Evolutionary conservation across 2,329 filamentous ascomycete species (phyloP).

Genomic region (Blastomyces silverae): DNA sequence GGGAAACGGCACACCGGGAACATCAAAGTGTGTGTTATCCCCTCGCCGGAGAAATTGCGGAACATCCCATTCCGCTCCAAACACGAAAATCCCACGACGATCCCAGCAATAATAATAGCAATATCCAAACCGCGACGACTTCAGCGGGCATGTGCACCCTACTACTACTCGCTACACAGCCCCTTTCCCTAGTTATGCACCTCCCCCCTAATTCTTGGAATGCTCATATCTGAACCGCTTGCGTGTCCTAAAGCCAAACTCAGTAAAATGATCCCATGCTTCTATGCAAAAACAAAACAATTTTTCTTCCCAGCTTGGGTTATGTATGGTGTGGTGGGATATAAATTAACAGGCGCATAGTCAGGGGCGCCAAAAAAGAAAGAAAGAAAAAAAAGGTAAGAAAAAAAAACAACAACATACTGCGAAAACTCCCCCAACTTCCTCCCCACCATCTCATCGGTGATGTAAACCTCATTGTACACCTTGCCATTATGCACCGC

Average conservation of each 20-base stretch:
- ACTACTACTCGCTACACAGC: neutral
- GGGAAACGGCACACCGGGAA: too few species aligned
- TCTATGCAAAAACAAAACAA: too few species aligned
- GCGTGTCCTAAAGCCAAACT: slow-evolving; percentile 49
- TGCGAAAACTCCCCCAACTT: slow-evolving; percentile 87
- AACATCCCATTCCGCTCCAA: slow-evolving; percentile 1
- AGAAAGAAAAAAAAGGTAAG: neutral
- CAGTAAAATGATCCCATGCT: neutral
- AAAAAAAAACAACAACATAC: slow-evolving; percentile 50
- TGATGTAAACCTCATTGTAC: slow-evolving; percentile 75
- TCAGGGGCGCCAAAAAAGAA: neutral
- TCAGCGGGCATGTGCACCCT: neutral
- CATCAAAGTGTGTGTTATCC: too few species aligned
- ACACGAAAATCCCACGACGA: neutral
- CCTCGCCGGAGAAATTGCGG: neutral
- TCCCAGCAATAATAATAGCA: neutral
- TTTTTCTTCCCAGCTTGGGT: too few species aligned
- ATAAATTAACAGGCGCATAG: slow-evolving; percentile 1
- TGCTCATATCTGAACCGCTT: slow-evolving; percentile 62
- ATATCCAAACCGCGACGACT: neutral
- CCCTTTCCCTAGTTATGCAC: neutral
- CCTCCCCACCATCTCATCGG: slow-evolving; percentile 93
- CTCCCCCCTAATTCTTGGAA: slow-evolving; percentile 53
- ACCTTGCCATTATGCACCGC: slow-evolving; percentile 87
- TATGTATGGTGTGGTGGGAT: too few species aligned